These are phyloP conservation scores for Nicotiana noctiflora DNA, from an alignment of 257 asterid species.

Conservation along the genomic window DNA sequence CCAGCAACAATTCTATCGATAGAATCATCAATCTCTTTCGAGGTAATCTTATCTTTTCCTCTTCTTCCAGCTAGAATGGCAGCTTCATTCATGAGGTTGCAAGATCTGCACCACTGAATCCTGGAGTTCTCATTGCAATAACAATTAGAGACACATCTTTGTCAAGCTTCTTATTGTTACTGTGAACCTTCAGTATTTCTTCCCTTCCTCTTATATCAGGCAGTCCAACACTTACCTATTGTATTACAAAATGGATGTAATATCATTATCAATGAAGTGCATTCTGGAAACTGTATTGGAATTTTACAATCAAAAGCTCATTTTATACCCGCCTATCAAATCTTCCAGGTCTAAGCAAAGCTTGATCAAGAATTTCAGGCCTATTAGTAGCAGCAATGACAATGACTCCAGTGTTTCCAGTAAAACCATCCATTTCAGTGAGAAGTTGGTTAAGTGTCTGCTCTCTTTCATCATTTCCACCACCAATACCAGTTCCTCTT, in stretches of 20 bases:
- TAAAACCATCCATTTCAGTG: conserved; percentile 67
- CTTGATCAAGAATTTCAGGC: conserved; percentile 64
- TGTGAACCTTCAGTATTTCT: conserved; percentile 49
- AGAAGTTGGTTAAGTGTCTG: conserved; percentile 63
- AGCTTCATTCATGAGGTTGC: conserved; percentile 72
- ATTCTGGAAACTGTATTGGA: not conserved
- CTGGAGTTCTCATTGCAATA: conserved; percentile 67
- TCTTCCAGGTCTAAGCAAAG: conserved; percentile 66
- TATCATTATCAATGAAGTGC: not conserved
- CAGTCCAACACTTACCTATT: conserved; percentile 50
- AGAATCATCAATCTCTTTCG: conserved; percentile 51
- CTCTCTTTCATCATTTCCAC: conserved; percentile 75
- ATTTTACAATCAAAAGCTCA: not conserved
- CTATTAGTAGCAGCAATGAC: conserved; percentile 67
- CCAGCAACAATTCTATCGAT: conserved; percentile 69
- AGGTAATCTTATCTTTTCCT: conserved; percentile 41
- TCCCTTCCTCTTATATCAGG: conserved; percentile 63
- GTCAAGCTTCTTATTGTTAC: conserved; percentile 39
- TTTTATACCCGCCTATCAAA: conserved; percentile 52
- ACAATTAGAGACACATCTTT: conserved; percentile 41
- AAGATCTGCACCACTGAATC: conserved; percentile 68
- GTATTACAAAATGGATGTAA: not conserved
- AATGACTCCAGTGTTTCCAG: conserved; percentile 48
- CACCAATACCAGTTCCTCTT: conserved; percentile 78
- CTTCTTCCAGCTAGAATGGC: conserved; percentile 70